These are phyloP conservation scores for Wickerhamomyces sp. DNA, from an alignment of 1,139 yeast species.

Conservation along the genomic window DNA sequence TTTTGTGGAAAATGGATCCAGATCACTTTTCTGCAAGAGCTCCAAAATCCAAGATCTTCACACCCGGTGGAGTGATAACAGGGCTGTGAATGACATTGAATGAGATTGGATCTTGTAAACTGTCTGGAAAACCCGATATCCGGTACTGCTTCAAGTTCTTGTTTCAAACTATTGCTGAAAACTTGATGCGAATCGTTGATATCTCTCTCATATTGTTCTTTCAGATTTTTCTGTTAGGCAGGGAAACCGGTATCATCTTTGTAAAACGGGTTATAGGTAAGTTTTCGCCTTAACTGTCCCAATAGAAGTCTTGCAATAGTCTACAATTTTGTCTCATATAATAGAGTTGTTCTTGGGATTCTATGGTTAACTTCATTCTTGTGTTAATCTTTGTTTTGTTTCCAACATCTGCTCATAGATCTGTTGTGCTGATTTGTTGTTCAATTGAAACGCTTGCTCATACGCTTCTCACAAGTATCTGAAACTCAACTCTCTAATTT, in stretches of 20 bases:
- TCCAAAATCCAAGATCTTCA: conserved; percentile 33
- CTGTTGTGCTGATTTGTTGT: conserved; percentile 22
- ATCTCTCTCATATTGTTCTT: conserved; percentile 24
- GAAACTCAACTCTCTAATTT: conserved; percentile 27
- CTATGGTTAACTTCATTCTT: conserved; percentile 19
- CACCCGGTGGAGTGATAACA: conserved; percentile 46
- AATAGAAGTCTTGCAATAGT: conserved; percentile 24
- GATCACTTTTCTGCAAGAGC: conserved; percentile 32
- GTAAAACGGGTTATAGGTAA: conserved; percentile 13
- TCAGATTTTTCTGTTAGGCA: conserved; percentile 23
- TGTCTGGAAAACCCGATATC: conserved; percentile 22
- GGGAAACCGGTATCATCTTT: conserved; percentile 14
- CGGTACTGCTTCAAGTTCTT: conserved; percentile 27
- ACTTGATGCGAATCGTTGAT: conserved; percentile 24
- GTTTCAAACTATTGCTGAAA: conserved; percentile 25
- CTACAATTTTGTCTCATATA: conserved; percentile 26
- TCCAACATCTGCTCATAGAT: conserved; percentile 26
- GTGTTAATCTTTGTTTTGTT: conserved; percentile 25
- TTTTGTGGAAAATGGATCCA: conserved; percentile 40
- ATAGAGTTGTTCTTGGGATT: conserved; percentile 21
- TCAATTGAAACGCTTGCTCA: conserved; percentile 20
- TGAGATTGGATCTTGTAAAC: conserved; percentile 33
- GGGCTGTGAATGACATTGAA: conserved; percentile 42
- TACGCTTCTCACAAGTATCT: conserved; percentile 29
- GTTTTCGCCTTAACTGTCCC: conserved; percentile 10